These are phyloP conservation scores for Fusarium sp. DNA, from an alignment of 2,329 filamentous ascomycete genomes.

Conservation along the genomic window DNA sequence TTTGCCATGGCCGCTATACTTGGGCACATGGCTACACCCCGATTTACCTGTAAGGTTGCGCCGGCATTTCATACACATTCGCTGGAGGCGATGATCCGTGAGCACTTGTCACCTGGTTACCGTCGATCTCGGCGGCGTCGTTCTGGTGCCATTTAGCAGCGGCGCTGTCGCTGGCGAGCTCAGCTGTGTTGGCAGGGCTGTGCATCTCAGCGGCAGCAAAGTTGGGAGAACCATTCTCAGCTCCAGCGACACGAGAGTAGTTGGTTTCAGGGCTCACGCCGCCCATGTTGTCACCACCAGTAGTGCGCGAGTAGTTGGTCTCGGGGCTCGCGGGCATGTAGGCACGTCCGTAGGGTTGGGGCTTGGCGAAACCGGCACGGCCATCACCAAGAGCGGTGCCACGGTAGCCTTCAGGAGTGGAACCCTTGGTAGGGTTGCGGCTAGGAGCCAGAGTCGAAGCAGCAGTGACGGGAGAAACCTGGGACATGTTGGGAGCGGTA, in stretches of 20 bases:
- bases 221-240: slow-evolving; percentile 19
- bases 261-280: slow-evolving; percentile 36
- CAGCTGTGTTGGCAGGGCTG: slow-evolving; percentile 42
- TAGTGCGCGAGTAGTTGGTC: slow-evolving; percentile 32
- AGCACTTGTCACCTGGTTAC: slow-evolving; percentile 45
- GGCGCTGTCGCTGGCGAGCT: slow-evolving; percentile 48
- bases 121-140: slow-evolving; percentile 53
- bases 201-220: slow-evolving; percentile 39
- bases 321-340: slow-evolving; percentile 43
- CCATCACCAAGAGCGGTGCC: slow-evolving; percentile 54
- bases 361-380: slow-evolving; percentile 53
- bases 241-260: slow-evolving; percentile 37
- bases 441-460: slow-evolving; percentile 41
- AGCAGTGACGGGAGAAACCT: slow-evolving; percentile 37
- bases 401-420: slow-evolving; percentile 50
- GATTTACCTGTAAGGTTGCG: slow-evolving; percentile 50
- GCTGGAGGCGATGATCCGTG: slow-evolving; percentile 42
- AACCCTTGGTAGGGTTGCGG: slow-evolving; percentile 40
- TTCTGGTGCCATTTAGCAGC: slow-evolving; percentile 49
- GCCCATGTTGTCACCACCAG: slow-evolving; percentile 24
- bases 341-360: slow-evolving; percentile 47
- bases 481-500: slow-evolving; percentile 47
- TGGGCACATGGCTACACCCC: background rate
- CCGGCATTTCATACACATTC: slow-evolving; percentile 57
- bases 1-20: background rate